A percentile compares a stretch with the other conserved stretches of the same genome.
These are phyloP conservation scores for Pichia inconspicua DNA, from an alignment of 1,139 yeast species.

Conservation along the genomic window DNA sequence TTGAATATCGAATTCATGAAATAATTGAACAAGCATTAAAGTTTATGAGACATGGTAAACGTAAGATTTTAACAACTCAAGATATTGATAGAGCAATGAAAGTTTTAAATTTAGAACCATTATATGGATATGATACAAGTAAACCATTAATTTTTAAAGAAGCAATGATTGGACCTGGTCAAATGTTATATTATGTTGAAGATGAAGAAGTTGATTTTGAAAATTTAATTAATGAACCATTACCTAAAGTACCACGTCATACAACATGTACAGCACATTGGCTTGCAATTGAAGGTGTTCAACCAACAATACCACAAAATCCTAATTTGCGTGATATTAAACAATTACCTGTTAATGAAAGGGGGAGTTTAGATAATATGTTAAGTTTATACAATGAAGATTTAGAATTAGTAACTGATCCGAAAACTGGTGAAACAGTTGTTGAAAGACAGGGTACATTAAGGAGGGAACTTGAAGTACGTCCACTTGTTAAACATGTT, in stretches of 20 bases:
- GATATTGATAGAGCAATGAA: conserved; percentile 79
- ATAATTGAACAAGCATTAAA: conserved; percentile 91
- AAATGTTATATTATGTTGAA: conserved; percentile 84
- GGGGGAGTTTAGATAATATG: conserved; percentile 61
- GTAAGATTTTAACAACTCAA: conserved; percentile 70
- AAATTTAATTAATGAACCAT: conserved; percentile 83
- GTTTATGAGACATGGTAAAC: conserved; percentile 89
- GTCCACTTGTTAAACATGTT: conserved; percentile 94
- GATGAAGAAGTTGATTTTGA: conserved; percentile 93
- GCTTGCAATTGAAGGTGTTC: conserved; percentile 98
- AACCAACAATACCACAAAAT: conserved; percentile 95
- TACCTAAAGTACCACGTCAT: conserved; percentile 91
- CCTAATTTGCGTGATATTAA: conserved; percentile 76
- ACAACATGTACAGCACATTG: conserved; percentile 95
- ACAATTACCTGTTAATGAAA: conserved; percentile 52
- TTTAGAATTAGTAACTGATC: conserved; percentile 22
- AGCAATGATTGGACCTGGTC: conserved; percentile 88
- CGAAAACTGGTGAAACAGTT: conserved; percentile 23
- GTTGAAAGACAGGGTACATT: conserved; percentile 19
- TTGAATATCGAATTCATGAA: conserved; percentile 93
- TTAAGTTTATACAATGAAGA: conserved; percentile 30
- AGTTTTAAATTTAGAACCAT: conserved; percentile 82
- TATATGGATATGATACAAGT: conserved; percentile 64
- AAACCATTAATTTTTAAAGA: conserved; percentile 65
- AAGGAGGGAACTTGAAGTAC: conserved; percentile 68